Evolutionary conservation across 208 protist species (phyloP).

Genomic region (Hexamita inflata): DNA sequence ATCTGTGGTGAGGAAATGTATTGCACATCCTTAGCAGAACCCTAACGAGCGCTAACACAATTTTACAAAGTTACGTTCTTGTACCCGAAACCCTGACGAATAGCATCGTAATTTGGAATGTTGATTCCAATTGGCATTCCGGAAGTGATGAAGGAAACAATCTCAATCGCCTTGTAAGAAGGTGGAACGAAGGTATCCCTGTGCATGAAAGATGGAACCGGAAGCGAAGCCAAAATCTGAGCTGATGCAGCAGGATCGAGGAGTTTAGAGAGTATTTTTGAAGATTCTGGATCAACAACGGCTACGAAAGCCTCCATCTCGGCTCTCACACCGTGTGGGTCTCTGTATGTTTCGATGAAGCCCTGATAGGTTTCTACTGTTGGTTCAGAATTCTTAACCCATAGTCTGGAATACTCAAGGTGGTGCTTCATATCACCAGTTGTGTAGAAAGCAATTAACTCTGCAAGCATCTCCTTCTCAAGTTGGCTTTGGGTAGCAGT

Average conservation of each 20-base stretch:
- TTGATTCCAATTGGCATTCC: slow-evolving; percentile 45
- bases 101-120: slow-evolving; percentile 48
- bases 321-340: slow-evolving; percentile 37
- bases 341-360: slow-evolving; percentile 45
- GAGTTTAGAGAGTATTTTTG: slow-evolving; percentile 19
- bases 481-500: not conserved
- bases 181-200: slow-evolving; percentile 37
- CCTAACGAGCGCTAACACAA: slow-evolving; percentile 28
- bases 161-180: slow-evolving; percentile 39
- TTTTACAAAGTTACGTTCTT: slow-evolving; percentile 45
- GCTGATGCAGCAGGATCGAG: slow-evolving; percentile 3
- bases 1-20: not conserved
- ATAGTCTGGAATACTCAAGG: slow-evolving; percentile 26
- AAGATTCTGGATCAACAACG: slow-evolving; percentile 31
- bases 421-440: slow-evolving; percentile 25
- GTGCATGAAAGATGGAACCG: slow-evolving; percentile 30
- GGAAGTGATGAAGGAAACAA: slow-evolving; percentile 35
- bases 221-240: slow-evolving; percentile 31
- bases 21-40: not conserved
- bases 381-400: slow-evolving; percentile 39
- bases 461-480: not conserved
- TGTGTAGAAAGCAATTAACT: slow-evolving; percentile 1
- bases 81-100: slow-evolving; percentile 36
- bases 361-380: slow-evolving; percentile 39
- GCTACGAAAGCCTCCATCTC: slow-evolving; percentile 44